Base-by-base conservation (phyloP, 2,329 filamentous ascomycete genomes). In the Dactylellina leptospora region DNA sequence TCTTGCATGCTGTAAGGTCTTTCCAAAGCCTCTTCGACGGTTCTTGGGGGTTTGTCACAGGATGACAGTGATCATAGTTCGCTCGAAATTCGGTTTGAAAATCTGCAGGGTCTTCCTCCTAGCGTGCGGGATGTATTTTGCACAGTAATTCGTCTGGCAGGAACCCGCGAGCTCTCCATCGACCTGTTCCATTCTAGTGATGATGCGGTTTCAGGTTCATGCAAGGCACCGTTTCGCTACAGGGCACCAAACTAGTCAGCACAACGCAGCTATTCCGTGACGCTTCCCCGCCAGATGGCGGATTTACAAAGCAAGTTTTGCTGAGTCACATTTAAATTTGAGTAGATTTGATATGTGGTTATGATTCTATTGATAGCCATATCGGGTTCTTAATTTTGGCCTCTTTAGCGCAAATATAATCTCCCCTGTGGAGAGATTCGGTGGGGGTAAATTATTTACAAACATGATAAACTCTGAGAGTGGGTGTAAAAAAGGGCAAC, bases 141-240 rank as follows among this genome's bases (percentile, higher is more conserved):
- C 33, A 55, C 6, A 55, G 33, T 44, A 53, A 58, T 38, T 44
- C 25, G 40, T 9, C 5, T 30, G 27, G n/a, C 23, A 13, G 47
- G 23, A 27, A 50, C 47, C 47, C 33, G 11, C 25, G 47, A 22
- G 13, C 40, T 58, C 62, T 68, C 62, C 62, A 54, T 59, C 62
- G 62, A 68, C 53, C 36, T 68, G 62, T 59, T 59, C 62, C 53
- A 51, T 68, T 68, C 59, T 53, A 45, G 62, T 54, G 62, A 53
- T 3, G 62, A 68, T 59, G 45, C 22, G 45, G 62, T 68, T 68
- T 68, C 62, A 68, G 18, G 20, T 66, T 66, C 44, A 66, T 66
- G 61, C 51, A 56, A 55, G 50, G 60, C 28, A 56, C 50, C 27
- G 28, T 54, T 54, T 33, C 59, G 47, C 62, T 59, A 59, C 61